A percentile compares a stretch with the other conserved stretches of the same genome.
phyloP scores from a whole-genome alignment of 352 stramenopile genomes.

The Blastocystis sp. region DNA sequence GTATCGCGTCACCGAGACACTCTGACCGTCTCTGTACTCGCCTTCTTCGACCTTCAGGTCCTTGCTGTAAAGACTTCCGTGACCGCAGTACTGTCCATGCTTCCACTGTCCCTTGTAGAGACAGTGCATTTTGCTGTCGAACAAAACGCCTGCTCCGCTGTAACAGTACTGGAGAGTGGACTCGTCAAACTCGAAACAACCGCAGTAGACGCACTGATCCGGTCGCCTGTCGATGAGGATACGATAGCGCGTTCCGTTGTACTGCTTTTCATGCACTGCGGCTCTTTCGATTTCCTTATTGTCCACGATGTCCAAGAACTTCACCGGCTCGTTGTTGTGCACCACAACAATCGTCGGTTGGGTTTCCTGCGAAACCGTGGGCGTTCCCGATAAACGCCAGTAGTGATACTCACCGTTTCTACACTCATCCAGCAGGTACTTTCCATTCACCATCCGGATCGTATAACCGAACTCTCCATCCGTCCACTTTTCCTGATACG shows the following conservation, averaged over 20 bases:
- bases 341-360: no score
- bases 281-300: no score
- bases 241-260: neutral
- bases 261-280: no score
- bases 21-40: neutral
- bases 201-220: neutral
- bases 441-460: neutral
- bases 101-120: neutral
- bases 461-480: neutral
- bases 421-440: neutral
- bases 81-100: neutral
- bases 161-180: neutral
- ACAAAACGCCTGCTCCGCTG: neutral
- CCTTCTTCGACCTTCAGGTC: neutral
- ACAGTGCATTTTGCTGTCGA: neutral
- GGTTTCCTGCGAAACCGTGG: no score
- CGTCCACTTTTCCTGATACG: neutral
- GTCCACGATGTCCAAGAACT: no score
- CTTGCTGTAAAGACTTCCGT: neutral
- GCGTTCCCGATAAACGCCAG: no score
- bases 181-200: neutral
- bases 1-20: neutral
- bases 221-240: neutral
- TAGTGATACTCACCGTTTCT: neutral
- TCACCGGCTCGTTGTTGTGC: no score